These are phyloP conservation scores for Phytophthora vignae DNA, from an alignment of 352 stramenopile genomes.

Conservation along the genomic window DNA sequence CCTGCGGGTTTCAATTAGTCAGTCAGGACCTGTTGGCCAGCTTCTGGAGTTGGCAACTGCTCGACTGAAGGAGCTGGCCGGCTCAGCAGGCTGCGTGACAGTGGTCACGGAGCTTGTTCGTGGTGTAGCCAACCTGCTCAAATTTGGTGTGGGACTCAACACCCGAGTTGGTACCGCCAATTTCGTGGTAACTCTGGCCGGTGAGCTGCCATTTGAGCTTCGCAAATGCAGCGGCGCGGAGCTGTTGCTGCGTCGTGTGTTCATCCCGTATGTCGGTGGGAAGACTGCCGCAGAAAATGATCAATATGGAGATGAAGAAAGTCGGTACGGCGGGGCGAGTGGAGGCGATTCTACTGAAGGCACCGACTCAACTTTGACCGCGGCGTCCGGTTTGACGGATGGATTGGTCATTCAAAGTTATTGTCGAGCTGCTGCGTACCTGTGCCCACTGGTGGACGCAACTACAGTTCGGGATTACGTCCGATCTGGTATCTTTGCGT, in stretches of 20 bases:
- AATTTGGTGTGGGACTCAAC: slow-evolving; percentile 84
- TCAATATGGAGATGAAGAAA: slow-evolving; percentile 71
- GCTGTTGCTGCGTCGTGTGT: slow-evolving; percentile 56
- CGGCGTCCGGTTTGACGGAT: slow-evolving; percentile 52
- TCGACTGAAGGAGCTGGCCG: slow-evolving; percentile 64
- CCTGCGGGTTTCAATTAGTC: slow-evolving; percentile 79
- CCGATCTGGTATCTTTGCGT: slow-evolving; percentile 74
- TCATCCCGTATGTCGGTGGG: slow-evolving; percentile 65
- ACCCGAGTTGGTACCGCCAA: slow-evolving; percentile 83
- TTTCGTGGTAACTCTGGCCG: slow-evolving; percentile 74
- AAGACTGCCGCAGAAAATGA: slow-evolving; percentile 78
- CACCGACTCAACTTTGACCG: slow-evolving; percentile 12
- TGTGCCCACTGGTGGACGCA: slow-evolving; percentile 67
- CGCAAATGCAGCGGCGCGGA: slow-evolving; percentile 72
- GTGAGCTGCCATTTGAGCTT: slow-evolving; percentile 76
- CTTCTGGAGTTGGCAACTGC: slow-evolving; percentile 67
- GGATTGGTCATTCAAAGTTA: slow-evolving; percentile 79
- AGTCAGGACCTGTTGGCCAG: slow-evolving; percentile 77
- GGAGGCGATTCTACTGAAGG: slow-evolving; percentile 15
- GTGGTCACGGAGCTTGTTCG: slow-evolving; percentile 64
- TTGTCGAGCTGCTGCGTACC: slow-evolving; percentile 74
- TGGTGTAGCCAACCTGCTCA: slow-evolving; percentile 63
- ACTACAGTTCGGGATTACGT: slow-evolving; percentile 62
- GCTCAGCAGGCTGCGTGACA: slow-evolving; percentile 40
- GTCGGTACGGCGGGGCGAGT: slow-evolving; percentile 48